Conservation (phyloP, 768 basidiomycete species). For the Chalciporus piperatus region DNA sequence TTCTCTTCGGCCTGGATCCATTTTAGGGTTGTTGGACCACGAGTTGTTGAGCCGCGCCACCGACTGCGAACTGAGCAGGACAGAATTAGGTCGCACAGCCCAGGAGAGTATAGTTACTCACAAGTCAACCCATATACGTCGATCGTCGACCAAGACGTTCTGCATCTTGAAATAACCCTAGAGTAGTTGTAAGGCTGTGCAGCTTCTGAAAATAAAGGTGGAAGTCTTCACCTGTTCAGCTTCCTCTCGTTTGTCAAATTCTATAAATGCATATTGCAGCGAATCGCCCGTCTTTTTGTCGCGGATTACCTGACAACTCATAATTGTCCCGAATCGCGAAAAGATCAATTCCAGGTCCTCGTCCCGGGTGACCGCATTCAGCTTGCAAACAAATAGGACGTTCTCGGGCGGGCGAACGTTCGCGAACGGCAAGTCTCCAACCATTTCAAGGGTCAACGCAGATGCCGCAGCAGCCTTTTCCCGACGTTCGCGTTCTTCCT, state of each 20-base stretch:
- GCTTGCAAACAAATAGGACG: constrained; percentile 97
- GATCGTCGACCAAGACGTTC: constrained; percentile 95
- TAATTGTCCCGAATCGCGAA: constrained; percentile 89
- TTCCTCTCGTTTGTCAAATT: constrained; percentile 91
- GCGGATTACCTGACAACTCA: constrained; percentile 96
- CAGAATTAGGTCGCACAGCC: constrained; percentile 17
- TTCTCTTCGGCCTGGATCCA: constrained; percentile 40
- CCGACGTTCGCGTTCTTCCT: constrained; percentile 77
- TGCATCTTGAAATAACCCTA: constrained; percentile 99
- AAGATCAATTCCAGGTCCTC: constrained; percentile 98
- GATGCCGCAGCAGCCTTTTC: constrained; percentile 88
- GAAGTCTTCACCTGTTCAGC: constrained; percentile 77
- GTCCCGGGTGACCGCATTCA: constrained; percentile 92
- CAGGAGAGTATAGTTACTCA: constrained; percentile 38
- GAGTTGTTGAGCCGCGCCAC: constrained; percentile 80
- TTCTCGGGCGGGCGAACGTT: constrained; percentile 98
- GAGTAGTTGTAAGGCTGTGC: constrained; percentile 5
- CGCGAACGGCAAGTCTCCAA: constrained; percentile 97
- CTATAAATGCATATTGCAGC: constrained; percentile 97
- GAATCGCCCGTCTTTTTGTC: constrained; percentile 97
- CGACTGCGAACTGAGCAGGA: constrained; percentile 73
- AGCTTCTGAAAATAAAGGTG: background rate
- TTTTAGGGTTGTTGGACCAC: constrained; percentile 79
- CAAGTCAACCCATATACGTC: constrained; percentile 99
- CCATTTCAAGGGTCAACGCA: constrained; percentile 97